Base-by-base conservation (phyloP, 2,329 filamentous ascomycete species). In the Aspergillus ochraceus region DNA sequence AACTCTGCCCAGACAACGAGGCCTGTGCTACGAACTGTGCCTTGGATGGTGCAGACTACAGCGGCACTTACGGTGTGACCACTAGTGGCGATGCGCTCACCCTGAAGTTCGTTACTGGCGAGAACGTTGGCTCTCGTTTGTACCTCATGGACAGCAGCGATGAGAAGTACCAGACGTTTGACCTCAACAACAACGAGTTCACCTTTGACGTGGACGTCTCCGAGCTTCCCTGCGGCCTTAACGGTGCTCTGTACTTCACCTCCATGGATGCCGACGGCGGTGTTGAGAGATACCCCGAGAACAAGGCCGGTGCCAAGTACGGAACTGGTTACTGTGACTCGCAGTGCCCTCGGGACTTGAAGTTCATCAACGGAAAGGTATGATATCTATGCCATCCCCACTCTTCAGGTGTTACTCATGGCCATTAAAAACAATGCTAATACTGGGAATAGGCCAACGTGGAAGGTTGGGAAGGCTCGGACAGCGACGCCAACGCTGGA, bases 181-280 rank as follows among this genome's bases (percentile, higher is more conserved):
- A 85, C 53, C 79, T 90, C 55, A 78, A 86, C 53, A 85, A 85
- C 74, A 82, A 87, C 68, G 88, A 91, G 74, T 86, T 91, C 75
- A 87, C 86, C 57, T 90, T 90, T 64, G 87, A 90, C 60, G 88
- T 90, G 32, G 88, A 91, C 70, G 85, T 90, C 46, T 89, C 87
- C 49, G 82, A 84, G 66, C 79, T 89, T 24, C 83, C 84, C 62
- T 91, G 89, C 68, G 89, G 89, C 62, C 75, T 90, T 62, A 91
- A 91, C 75, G 88, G 88, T 58, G 88, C 88, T 49, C 77, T 90
- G 51, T 90, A 90, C 76, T 80, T 89, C 52, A 78, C 83, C 19
- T 77, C 82, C 65, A 89, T 89, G 73, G 80, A 83, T 4, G 76
- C 79, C 17, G 84, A 87, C 67, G 88, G 88, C 63, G 87, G 86